Evolutionary conservation across 2,329 filamentous ascomycete genomes (phyloP), one percentile per base, ranked within the genome.

Genomic region (Sporothrix variecibatus): DNA sequence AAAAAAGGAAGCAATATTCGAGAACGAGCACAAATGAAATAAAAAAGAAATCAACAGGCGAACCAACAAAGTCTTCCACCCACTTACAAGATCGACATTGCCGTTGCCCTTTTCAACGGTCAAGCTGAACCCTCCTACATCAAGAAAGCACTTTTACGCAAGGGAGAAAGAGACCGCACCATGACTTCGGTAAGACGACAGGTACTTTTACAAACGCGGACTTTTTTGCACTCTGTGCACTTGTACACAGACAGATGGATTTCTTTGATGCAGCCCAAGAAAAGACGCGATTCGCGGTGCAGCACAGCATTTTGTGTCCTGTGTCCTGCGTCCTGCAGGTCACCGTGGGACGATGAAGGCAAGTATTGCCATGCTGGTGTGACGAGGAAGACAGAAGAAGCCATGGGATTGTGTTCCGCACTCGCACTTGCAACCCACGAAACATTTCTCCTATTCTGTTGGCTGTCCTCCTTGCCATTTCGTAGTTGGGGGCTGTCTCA

Each of bases 61-160:
- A 31, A 0, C 15, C 34, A 34, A 34, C 34, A 34, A 69, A 34
- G 17, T 17, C 8, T 38, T 46, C 23, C 38, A 43, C 38, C 23
- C 58, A 64, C 58, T 64, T 43, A 20, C 15, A 23, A 5, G 67
- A 69, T 69, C 67, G 67, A 69, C 67, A 53, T 23, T 53, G 67
- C 46, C 67, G 67, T 69, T 56, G n/a, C 67, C 67, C 8, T 26
- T 69, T 69, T 51, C 28, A 49, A 49, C 65, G 43, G 65, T 68
- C 65, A 28, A 46, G 62, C 62, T 67, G 62, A 67, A 17, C 40
- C 26, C 64, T 51, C 40, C 3, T 69, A 17, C 46, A 23, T 40
- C n/a, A 20, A 15, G 9, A 43, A 67, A 23, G 28, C 9, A 34
- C 15, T 11, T 15, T 1, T n/a, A 68, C 49, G 65, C 43, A 68